Base-by-base conservation (phyloP, 2,329 filamentous ascomycete species). In the Tolypocladium pustulatum region DNA sequence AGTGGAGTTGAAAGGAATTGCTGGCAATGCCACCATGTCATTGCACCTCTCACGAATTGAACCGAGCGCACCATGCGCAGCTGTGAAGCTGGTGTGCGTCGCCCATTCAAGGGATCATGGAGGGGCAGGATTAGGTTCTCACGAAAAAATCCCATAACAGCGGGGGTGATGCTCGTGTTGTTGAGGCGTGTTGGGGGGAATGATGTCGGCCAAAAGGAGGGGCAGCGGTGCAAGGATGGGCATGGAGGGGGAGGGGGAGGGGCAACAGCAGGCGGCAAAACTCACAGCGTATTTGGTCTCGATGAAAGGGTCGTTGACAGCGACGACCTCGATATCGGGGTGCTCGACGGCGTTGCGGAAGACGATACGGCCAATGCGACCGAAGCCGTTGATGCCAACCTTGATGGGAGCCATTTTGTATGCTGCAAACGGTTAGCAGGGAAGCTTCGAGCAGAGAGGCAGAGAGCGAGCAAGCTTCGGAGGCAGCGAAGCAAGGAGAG, bases 241-340 rank as follows among this genome's bases (percentile, higher is more conserved):
- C 55, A 61, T 22, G 40, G 37, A 55, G 52, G 22, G 38, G 59
- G 37, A 55, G 52, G 22, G 38, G 59, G 17, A 56, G 57, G 60
- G 54, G 27, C 25, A 52, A 57, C n/a, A 46, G 37, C 49, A 34
- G 40, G 40, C 10, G 58, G 57, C 41, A 57, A 49, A 61, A 89
- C 91, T 83, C 87, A 96, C 93, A 78, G 94, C 94, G 81, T 97
- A 97, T 78, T 92, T 81, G 72, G 90, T 85, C 81, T 97, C 92
- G 81, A 99, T 97, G 88, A 99, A 97, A 71, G 94, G 94, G 78
- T 97, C 94, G 85, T 99, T 97, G 81, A 97, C 91, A 71, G 94
- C 93, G 72, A 97, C 91, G 71, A 99, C 83, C 72, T 96, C 84
- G 74, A 97, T 89, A 61, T 95, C 89, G 71, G 83, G 78, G 81